Conservation (phyloP, 108 stramenopile genomes). For the Cylindrotheca closterium region DNA sequence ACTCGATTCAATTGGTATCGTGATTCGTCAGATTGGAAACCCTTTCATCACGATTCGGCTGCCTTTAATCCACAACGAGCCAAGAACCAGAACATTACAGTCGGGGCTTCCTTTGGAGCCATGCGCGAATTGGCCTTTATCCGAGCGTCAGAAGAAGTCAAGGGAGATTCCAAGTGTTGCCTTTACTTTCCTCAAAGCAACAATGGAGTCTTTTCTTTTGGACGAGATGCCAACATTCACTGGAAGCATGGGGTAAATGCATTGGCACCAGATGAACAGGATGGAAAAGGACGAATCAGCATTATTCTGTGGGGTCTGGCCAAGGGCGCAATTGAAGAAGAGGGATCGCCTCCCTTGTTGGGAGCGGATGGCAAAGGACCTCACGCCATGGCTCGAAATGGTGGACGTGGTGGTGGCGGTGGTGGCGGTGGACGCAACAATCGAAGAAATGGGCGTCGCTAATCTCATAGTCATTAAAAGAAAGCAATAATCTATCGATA, state of each 20-base stretch:
- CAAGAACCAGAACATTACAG: conserved; percentile 82
- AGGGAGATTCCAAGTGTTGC: conserved; percentile 15
- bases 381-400: too few relatives aligned
- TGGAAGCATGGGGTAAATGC: conserved; percentile 89
- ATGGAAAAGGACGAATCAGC: conserved; percentile 73
- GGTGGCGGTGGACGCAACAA: conserved; percentile 6
- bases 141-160: conserved; percentile 34
- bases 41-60: conserved; percentile 91
- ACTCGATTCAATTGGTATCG: conserved; percentile 89
- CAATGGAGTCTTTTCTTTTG: conserved; percentile 84
- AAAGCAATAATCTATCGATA: too few relatives aligned
- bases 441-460: conserved; percentile 1
- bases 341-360: conserved; percentile 70
- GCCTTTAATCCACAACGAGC: conserved; percentile 83
- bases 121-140: conserved; percentile 82
- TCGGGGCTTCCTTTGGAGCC: conserved; percentile 80
- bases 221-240: conserved; percentile 79
- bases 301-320: conserved; percentile 87
- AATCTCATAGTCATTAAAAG: too few relatives aligned
- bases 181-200: conserved; percentile 90
- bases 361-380: conserved; percentile 74
- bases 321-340: conserved; percentile 64
- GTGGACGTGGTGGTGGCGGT: conserved; percentile 6
- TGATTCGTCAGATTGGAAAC: conserved; percentile 82
- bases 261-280: conserved; percentile 50